Evolutionary conservation across 2,329 filamentous ascomycete species (phyloP).

Genomic region (Paramyrothecium sp.): DNA sequence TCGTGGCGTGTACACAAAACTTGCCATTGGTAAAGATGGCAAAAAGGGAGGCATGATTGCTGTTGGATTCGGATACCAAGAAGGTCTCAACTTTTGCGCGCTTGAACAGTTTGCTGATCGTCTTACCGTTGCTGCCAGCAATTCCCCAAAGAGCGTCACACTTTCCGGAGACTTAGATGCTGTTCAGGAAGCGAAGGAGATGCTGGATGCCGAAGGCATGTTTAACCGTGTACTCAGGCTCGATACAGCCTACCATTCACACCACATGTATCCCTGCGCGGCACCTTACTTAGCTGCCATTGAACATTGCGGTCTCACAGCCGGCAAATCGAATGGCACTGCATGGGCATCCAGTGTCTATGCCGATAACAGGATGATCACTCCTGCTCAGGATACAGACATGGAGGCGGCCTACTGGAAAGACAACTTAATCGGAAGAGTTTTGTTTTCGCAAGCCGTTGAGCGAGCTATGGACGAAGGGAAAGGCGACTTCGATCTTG

Average conservation of each 20-base stretch:
- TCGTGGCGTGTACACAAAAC: conserved; percentile 6
- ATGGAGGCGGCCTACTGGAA: conserved; percentile 28
- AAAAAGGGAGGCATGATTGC: conserved; percentile 16
- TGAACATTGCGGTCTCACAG: conserved; percentile 2
- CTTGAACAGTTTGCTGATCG: conserved; percentile 14
- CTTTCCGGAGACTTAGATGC: conserved; percentile 16
- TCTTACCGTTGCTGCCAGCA: conserved; percentile 21
- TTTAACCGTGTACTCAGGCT: conserved; percentile 15
- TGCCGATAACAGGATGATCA: conserved; percentile 9
- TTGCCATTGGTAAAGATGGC: conserved; percentile 5
- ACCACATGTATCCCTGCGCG: conserved; percentile 10
- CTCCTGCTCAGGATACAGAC: conserved; percentile 10
- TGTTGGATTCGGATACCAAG: conserved; percentile 14
- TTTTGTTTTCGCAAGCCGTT: conserved; percentile 29
- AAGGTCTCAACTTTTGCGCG: conserved; percentile 9
- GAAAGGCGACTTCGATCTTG: conserved; percentile 11
- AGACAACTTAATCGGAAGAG: conserved; percentile 29
- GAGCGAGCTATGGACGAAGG: conserved; percentile 11
- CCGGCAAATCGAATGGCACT: conserved; percentile 6
- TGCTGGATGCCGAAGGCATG: conserved; percentile 11
- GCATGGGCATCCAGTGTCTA: conserved; percentile 15
- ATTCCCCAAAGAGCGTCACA: conserved; percentile 17
- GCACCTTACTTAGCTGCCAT: conserved; percentile 3
- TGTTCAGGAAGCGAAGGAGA: conserved; percentile 8
- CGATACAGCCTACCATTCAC: conserved; percentile 17